Evolutionary conservation across 2,329 filamentous ascomycete species (phyloP).

Genomic region (Sclerotinia glacialis): DNA sequence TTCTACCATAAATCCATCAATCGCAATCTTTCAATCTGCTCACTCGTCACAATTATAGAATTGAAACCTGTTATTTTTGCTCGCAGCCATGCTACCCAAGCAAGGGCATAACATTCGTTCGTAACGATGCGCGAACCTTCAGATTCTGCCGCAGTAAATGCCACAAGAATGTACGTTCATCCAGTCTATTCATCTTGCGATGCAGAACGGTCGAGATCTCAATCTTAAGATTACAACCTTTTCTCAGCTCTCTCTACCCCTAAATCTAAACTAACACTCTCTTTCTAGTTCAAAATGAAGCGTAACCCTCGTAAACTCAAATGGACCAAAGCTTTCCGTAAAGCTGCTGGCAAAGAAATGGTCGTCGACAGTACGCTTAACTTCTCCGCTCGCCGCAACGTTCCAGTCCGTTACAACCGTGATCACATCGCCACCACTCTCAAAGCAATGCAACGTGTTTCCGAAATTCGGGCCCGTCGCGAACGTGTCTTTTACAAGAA

Average conservation of each 20-base stretch:
- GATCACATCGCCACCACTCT: conserved; percentile 84
- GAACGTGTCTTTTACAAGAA: conserved; percentile 93
- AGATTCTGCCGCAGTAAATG: conserved; percentile 56
- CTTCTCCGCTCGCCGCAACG: conserved; percentile 89
- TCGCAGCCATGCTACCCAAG: conserved; percentile 64
- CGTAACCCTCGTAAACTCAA: conserved; percentile 94
- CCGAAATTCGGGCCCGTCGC: conserved; percentile 77
- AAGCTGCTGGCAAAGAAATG: conserved; percentile 80
- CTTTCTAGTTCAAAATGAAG: conserved; percentile 84
- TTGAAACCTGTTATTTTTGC: conserved; percentile 56
- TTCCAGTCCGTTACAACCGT: conserved; percentile 93
- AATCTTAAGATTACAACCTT: not conserved
- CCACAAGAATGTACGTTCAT: conserved; percentile 40
- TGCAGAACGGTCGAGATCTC: not conserved
- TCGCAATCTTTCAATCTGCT: conserved; percentile 6
- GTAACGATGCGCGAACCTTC: conserved; percentile 48
- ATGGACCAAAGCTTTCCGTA: conserved; percentile 94
- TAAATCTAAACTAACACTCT: not conserved
- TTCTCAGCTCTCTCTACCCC: not conserved
- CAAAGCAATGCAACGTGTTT: conserved; percentile 85
- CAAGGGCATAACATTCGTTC: conserved; percentile 52
- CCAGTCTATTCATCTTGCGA: not conserved
- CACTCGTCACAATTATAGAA: conserved; percentile 16
- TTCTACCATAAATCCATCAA: not conserved
- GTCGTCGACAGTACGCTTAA: conserved; percentile 91